A percentile compares a stretch with the other conserved stretches of the same genome.
These are phyloP conservation scores for Emergomyces orientalis DNA, from an alignment of 2,329 filamentous ascomycete species.

Conservation along the genomic window DNA sequence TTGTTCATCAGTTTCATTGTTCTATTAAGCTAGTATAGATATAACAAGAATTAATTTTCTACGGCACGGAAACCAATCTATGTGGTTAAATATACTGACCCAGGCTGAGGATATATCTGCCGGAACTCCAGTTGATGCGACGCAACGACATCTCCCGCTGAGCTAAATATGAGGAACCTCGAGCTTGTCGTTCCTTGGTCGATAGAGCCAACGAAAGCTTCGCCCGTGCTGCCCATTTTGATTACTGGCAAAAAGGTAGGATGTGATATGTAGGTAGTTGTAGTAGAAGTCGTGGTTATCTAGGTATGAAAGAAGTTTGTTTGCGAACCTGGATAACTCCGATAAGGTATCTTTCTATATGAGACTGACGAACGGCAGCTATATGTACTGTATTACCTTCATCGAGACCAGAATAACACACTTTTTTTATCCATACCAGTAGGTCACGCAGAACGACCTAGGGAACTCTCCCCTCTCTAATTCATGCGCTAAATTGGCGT, in stretches of 20 bases:
- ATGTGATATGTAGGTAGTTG: no score
- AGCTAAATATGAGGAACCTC: constrained; percentile 83
- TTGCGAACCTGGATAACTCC: not conserved
- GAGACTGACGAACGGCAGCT: not conserved
- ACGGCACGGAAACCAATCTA: constrained; percentile 6
- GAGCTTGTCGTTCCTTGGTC: constrained; percentile 87
- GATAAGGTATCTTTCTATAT: not conserved
- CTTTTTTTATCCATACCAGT: not conserved
- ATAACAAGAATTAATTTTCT: not conserved
- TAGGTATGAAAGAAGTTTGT: not conserved
- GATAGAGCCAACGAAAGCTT: constrained; percentile 69
- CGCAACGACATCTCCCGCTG: constrained; percentile 64
- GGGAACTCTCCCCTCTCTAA: not conserved
- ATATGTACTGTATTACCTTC: not conserved
- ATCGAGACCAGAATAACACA: not conserved
- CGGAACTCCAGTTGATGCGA: constrained; percentile 81
- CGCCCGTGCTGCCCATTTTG: not conserved
- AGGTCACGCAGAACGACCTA: not conserved
- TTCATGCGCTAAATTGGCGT: not conserved
- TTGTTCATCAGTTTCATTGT: not conserved
- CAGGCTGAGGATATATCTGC: constrained; percentile 78
- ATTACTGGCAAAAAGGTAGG: not conserved
- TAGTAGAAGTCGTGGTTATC: not conserved
- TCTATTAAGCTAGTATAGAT: not conserved
- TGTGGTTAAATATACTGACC: constrained; percentile 47